Evolutionary conservation across 495 filamentous ascomycete species (phyloP).

Genomic region (Peziza echinospora): DNA sequence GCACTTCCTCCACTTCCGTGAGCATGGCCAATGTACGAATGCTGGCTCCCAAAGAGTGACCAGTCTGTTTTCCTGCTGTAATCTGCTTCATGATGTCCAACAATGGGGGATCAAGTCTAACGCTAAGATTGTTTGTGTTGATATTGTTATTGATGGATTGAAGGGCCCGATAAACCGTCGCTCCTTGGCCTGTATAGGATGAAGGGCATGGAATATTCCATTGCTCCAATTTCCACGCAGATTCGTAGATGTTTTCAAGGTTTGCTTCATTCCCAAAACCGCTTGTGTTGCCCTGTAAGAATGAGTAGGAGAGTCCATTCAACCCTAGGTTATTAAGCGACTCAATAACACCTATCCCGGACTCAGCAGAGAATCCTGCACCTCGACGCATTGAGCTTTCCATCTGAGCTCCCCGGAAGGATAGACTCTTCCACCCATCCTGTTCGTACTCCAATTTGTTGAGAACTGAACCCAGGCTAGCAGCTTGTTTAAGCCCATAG

Average conservation of each 20-base stretch:
- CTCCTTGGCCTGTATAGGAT: conserved; percentile 35
- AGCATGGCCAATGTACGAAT: conserved; percentile 55
- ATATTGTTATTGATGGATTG: conserved; percentile 51
- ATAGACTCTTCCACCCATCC: conserved; percentile 66
- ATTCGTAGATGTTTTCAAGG: conserved; percentile 47
- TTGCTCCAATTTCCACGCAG: conserved; percentile 70
- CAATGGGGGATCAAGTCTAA: conserved; percentile 41
- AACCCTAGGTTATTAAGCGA: conserved; percentile 45
- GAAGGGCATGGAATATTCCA: conserved; percentile 73
- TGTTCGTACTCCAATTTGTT: conserved; percentile 77
- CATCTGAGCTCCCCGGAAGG: conserved; percentile 78
- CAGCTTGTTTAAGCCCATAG: conserved; percentile 70
- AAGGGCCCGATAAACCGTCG: conserved; percentile 55
- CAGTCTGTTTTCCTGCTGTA: conserved; percentile 25
- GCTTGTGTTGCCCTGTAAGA: conserved; percentile 38
- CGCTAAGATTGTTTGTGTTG: conserved; percentile 28
- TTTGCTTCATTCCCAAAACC: conserved; percentile 30
- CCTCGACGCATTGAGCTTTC: conserved; percentile 50
- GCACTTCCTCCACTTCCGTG: conserved; percentile 58
- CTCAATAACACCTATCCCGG: conserved; percentile 31
- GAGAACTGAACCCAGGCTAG: conserved; percentile 53
- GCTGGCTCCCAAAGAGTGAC: conserved; percentile 36
- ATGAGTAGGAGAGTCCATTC: conserved; percentile 46
- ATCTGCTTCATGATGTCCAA: conserved; percentile 38
- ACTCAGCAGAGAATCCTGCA: conserved; percentile 10